These are phyloP conservation scores for Ilyonectria mors-panacis DNA, from an alignment of 2,329 filamentous ascomycete genomes.

Conservation along the genomic window DNA sequence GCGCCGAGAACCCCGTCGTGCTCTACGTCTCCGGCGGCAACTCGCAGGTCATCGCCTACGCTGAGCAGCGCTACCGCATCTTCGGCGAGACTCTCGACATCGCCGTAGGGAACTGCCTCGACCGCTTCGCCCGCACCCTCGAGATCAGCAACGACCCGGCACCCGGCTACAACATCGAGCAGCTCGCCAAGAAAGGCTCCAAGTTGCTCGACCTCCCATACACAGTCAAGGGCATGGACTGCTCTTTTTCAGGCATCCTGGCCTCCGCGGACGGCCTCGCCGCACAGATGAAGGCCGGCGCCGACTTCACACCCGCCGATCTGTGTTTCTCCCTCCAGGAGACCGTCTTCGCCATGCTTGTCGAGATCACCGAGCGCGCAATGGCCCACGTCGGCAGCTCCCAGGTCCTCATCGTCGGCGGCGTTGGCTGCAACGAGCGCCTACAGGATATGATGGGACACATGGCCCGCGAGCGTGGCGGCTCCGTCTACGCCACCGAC, in stretches of 20 bases:
- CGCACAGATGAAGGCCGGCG: slow-evolving; percentile 68
- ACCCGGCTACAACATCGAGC: slow-evolving; percentile 98
- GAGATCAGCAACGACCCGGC: slow-evolving; percentile 96
- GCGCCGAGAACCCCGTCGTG: slow-evolving; percentile 91
- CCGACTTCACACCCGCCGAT: slow-evolving; percentile 83
- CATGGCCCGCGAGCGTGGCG: slow-evolving; percentile 91
- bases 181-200: slow-evolving; percentile 83
- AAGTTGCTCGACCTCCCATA: slow-evolving; percentile 91
- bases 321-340: slow-evolving; percentile 96
- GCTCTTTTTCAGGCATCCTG: slow-evolving; percentile 93
- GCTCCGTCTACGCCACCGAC: slow-evolving; percentile 94
- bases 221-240: slow-evolving; percentile 98
- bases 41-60: slow-evolving; percentile 98
- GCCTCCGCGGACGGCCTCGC: slow-evolving; percentile 87
- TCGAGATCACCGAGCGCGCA: slow-evolving; percentile 97
- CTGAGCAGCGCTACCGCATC: slow-evolving; percentile 93
- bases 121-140: slow-evolving; percentile 93
- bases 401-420: slow-evolving; percentile 95
- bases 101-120: slow-evolving; percentile 96
- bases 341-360: slow-evolving; percentile 95
- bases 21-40: slow-evolving; percentile 97
- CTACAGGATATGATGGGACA: slow-evolving; percentile 98
- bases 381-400: slow-evolving; percentile 96
- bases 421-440: slow-evolving; percentile 94
- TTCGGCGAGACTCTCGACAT: slow-evolving; percentile 99